phyloP scores from a whole-genome alignment of 768 basidiomycete species.

The Agrocybe praecox region DNA sequence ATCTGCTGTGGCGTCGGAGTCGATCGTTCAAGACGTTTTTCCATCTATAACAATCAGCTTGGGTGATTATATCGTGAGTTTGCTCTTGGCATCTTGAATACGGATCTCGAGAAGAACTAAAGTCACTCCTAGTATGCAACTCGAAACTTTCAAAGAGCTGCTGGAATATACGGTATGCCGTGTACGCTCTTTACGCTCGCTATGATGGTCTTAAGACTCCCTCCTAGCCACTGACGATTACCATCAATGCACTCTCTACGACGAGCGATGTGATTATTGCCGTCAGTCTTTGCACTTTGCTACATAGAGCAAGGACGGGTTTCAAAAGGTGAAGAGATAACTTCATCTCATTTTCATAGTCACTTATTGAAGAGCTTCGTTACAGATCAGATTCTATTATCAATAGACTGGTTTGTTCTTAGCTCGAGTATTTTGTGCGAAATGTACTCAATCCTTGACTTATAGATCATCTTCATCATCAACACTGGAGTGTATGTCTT shows the following conservation, averaged over 20 bases:
- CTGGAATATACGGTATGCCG: conserved; percentile 35
- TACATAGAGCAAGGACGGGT: conserved; percentile 51
- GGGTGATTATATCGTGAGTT: conserved; percentile 44
- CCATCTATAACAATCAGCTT: conserved; percentile 27
- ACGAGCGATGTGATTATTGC: conserved; percentile 54
- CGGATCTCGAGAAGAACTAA: background rate
- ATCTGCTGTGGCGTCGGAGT: background rate
- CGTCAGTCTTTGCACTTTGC: conserved; percentile 42
- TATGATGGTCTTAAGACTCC: no score
- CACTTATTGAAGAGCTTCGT: background rate
- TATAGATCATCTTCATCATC: conserved; percentile 54
- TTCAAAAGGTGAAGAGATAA: conserved; percentile 40
- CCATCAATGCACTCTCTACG: conserved; percentile 53
- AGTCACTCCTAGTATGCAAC: conserved; percentile 29
- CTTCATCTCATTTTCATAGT: background rate
- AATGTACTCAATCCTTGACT: background rate
- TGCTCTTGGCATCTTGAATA: no score
- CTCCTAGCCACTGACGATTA: conserved; percentile 45
- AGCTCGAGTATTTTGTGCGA: background rate
- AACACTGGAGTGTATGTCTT: conserved; percentile 48
- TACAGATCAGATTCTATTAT: conserved; percentile 52
- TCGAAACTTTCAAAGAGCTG: conserved; percentile 38
- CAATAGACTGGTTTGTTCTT: conserved; percentile 39
- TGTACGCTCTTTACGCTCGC: background rate
- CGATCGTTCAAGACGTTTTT: background rate